Conservation (phyloP, 1,284 basidiomycete genomes). For the Rhodotorula sp. region DNA sequence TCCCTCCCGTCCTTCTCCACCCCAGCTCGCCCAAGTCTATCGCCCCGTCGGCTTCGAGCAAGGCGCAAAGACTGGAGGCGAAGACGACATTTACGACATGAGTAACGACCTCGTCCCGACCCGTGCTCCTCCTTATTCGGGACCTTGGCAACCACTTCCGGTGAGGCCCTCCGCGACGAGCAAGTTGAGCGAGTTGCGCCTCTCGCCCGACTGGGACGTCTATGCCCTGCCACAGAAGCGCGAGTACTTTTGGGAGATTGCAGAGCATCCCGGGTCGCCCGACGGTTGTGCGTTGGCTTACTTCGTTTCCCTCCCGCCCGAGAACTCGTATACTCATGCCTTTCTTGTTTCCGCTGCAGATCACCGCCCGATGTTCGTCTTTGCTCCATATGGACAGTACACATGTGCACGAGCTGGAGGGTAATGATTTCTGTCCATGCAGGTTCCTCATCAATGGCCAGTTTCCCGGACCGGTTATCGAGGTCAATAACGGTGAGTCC, state of each 20-base stretch:
- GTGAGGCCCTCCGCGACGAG: slow-evolving; percentile 4
- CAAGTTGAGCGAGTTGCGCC: slow-evolving; percentile 15
- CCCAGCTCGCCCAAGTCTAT: neutral
- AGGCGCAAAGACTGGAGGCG: neutral
- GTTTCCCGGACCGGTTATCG: slow-evolving; percentile 56
- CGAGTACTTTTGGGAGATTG: slow-evolving; percentile 16
- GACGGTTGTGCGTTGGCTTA: slow-evolving; percentile 17
- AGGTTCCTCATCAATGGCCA: slow-evolving; percentile 54
- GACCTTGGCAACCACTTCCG: neutral
- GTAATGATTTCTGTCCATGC: too few relatives aligned
- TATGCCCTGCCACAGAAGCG: slow-evolving; percentile 7
- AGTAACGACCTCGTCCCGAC: slow-evolving; percentile 1
- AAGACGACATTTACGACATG: neutral
- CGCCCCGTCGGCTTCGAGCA: neutral
- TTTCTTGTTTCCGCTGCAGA: neutral
- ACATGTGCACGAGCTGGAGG: too few relatives aligned
- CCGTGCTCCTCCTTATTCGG: neutral
- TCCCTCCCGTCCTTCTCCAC: neutral
- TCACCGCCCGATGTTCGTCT: slow-evolving; percentile 47
- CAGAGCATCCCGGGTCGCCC: slow-evolving; percentile 4
- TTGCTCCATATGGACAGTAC: too few relatives aligned
- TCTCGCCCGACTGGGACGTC: slow-evolving; percentile 17
- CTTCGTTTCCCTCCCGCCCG: neutral
- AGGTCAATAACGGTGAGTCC: slow-evolving; percentile 52
- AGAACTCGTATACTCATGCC: neutral